Conservation (phyloP, 495 filamentous ascomycete species). For the Lasiosphaeria hispida region DNA sequence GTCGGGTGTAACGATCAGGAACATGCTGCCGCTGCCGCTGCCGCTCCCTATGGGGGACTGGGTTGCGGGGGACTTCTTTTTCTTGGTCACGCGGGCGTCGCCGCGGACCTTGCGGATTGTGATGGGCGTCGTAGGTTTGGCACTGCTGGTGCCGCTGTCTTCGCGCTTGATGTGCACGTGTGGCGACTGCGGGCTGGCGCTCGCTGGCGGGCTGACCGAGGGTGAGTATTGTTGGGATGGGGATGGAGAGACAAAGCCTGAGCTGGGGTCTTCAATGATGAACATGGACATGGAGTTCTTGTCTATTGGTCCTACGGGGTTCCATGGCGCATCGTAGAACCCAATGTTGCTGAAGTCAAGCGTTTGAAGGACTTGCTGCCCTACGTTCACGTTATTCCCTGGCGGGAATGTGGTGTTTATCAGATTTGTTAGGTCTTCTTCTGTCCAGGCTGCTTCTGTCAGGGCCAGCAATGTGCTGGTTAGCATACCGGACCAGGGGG, state of each 20-base stretch:
- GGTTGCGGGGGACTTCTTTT: constrained; percentile 10
- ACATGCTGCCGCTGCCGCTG: constrained; percentile 34
- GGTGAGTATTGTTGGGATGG: constrained; percentile 30
- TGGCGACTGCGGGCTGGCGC: constrained; percentile 25
- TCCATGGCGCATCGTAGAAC: constrained; percentile 32
- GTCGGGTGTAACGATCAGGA: constrained; percentile 48
- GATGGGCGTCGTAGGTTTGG: constrained; percentile 18
- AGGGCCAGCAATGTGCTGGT: background rate
- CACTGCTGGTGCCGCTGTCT: constrained; percentile 7
- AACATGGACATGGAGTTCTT: constrained; percentile 28
- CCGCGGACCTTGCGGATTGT: constrained; percentile 36
- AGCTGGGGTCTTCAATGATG: constrained; percentile 34
- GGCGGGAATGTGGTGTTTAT: no score
- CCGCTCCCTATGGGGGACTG: constrained; percentile 6
- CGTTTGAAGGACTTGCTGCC: no score
- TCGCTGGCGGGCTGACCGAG: constrained; percentile 9
- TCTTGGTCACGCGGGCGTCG: constrained; percentile 33
- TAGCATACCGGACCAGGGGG: background rate
- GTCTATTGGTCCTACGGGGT: constrained; percentile 17
- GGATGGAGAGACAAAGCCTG: constrained; percentile 25
- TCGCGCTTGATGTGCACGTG: constrained; percentile 31
- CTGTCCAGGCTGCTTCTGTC: constrained; percentile 18
- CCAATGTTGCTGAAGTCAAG: no score
- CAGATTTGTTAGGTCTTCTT: constrained; percentile 6
- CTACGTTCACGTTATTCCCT: no score